Evolutionary conservation across 202 grass and related monocot genomes (phyloP).

Genomic region (Eragrostis tef): DNA sequence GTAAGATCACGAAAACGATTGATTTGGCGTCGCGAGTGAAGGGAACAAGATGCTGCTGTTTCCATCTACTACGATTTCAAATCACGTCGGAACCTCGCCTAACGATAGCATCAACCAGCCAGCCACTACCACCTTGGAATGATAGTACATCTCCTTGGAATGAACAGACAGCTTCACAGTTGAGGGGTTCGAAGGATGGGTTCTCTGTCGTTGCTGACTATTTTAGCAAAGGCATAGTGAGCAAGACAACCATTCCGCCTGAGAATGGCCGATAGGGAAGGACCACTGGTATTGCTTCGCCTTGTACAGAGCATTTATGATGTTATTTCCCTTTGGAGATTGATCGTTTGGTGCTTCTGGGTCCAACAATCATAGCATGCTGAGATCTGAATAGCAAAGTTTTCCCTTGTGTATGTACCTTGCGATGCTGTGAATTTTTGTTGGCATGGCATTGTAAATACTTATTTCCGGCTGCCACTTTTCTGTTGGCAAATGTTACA

Average conservation of each 20-base stretch:
- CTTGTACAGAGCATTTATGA: constrained; percentile 42
- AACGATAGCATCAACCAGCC: not conserved
- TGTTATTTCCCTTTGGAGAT: constrained; percentile 21
- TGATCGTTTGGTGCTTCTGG: constrained; percentile 24
- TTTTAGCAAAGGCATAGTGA: constrained; percentile 92
- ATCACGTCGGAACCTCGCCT: not conserved
- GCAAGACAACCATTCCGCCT: constrained; percentile 64
- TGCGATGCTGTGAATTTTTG: constrained; percentile 22
- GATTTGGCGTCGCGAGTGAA: too few species aligned
- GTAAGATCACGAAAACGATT: too few species aligned
- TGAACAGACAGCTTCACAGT: constrained; percentile 15
- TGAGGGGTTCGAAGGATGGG: constrained; percentile 84
- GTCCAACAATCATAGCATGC: constrained; percentile 22
- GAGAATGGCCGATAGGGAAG: constrained; percentile 44
- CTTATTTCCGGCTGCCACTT: constrained; percentile 17
- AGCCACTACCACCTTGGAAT: too few species aligned
- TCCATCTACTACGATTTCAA: not conserved
- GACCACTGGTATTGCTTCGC: not conserved
- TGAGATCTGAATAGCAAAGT: not conserved
- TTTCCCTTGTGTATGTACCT: not conserved
- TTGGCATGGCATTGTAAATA: constrained; percentile 50
- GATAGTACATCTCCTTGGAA: not conserved
- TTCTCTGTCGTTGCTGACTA: constrained; percentile 92
- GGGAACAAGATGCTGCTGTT: too few species aligned
- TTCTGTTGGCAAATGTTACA: constrained; percentile 2